These are phyloP conservation scores for Gymnopus androsaceus DNA, from an alignment of 1,284 basidiomycete genomes.

Conservation along the genomic window DNA sequence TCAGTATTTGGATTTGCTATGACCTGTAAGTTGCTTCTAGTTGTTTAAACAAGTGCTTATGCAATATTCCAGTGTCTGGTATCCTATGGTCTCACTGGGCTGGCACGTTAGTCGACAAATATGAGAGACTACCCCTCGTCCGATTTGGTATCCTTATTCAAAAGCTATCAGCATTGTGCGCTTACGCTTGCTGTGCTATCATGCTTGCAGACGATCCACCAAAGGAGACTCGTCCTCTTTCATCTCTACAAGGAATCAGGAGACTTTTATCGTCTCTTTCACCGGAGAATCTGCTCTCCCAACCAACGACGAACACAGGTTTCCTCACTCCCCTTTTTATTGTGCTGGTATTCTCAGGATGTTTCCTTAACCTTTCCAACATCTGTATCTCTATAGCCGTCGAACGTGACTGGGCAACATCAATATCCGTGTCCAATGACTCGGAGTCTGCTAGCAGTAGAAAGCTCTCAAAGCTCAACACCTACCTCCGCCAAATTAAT, in stretches of 20 bases:
- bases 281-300: not conserved
- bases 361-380: constrained; percentile 43
- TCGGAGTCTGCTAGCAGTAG: constrained; percentile 30
- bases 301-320: not conserved
- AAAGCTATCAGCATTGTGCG: constrained; percentile 41
- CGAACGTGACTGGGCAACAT: constrained; percentile 59
- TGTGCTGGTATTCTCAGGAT: constrained; percentile 41
- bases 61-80: constrained; percentile 20
- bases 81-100: constrained; percentile 42
- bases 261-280: not conserved
- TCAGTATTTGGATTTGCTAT: constrained; percentile 43
- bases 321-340: constrained; percentile 29
- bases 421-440: too few species aligned
- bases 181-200: constrained; percentile 40
- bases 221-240: constrained; percentile 6
- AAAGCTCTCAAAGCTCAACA: constrained; percentile 37
- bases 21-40: constrained; percentile 19
- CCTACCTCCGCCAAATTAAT: constrained; percentile 51
- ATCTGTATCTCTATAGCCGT: constrained; percentile 51
- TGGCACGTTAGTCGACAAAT: constrained; percentile 46
- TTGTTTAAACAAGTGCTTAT: not conserved
- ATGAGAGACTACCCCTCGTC: constrained; percentile 40
- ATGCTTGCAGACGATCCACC: constrained; percentile 25
- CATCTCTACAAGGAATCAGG: not conserved
- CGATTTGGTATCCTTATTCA: constrained; percentile 44